phyloP scores from a whole-genome alignment of 179 eudicot genomes.

The Drosera spatulata region DNA sequence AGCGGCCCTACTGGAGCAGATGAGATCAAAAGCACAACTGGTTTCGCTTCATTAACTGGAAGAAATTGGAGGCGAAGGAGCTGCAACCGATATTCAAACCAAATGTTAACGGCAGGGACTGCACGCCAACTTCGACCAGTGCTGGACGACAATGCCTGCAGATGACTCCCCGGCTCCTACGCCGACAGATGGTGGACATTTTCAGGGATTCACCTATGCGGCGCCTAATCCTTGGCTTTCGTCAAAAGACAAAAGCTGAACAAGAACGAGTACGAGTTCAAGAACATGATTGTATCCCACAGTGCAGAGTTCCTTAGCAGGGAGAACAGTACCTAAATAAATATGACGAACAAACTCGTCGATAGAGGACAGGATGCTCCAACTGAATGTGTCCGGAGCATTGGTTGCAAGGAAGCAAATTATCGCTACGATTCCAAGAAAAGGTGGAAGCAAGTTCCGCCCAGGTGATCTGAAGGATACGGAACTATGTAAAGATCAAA shows the following conservation, averaged over 20 bases:
- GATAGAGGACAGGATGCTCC: too few species aligned
- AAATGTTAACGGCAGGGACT: slow-evolving; percentile 63
- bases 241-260: slow-evolving; percentile 8
- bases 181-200: slow-evolving; percentile 62
- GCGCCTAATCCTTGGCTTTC: slow-evolving; percentile 86
- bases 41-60: slow-evolving; percentile 87
- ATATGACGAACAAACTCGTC: too few species aligned
- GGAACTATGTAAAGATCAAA: too few species aligned
- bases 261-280: too few species aligned
- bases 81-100: slow-evolving; percentile 75
- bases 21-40: slow-evolving; percentile 72
- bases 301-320: too few species aligned
- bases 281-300: too few species aligned
- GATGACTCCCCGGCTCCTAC: slow-evolving; percentile 89
- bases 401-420: too few species aligned
- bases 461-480: too few species aligned
- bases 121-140: slow-evolving; percentile 81
- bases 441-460: too few species aligned
- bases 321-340: too few species aligned
- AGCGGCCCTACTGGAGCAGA: slow-evolving; percentile 66
- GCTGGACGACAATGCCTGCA: slow-evolving; percentile 84
- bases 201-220: slow-evolving; percentile 68
- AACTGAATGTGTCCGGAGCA: too few species aligned
- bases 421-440: too few species aligned
- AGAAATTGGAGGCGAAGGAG: slow-evolving; percentile 71